Conservation (phyloP, 1,139 yeast genomes). For the Dujonia santamariae region DNA sequence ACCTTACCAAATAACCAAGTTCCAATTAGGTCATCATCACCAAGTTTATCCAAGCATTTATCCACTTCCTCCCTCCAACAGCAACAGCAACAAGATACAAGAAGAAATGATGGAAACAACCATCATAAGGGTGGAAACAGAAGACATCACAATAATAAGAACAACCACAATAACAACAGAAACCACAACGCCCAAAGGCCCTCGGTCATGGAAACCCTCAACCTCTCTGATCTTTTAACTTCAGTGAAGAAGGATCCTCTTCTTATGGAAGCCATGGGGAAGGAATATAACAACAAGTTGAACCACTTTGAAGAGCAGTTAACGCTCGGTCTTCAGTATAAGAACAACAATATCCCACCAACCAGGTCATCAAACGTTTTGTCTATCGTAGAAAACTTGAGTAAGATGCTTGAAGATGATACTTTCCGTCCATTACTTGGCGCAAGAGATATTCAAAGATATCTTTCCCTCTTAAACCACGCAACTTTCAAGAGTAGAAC, state of each 20-base stretch:
- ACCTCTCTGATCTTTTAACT: constrained; percentile 1
- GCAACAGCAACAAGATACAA: constrained; percentile 2
- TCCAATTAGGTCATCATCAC: neutral
- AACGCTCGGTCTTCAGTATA: constrained; percentile 18
- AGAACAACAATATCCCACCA: constrained; percentile 10
- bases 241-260: constrained; percentile 21
- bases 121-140: neutral
- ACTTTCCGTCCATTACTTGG: constrained; percentile 22
- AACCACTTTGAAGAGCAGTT: constrained; percentile 29
- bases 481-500: constrained; percentile 31
- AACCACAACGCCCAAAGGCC: constrained; percentile 3
- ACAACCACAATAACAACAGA: constrained; percentile 2
- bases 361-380: constrained; percentile 7
- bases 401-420: constrained; percentile 27
- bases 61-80: neutral
- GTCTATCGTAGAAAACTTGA: constrained; percentile 3
- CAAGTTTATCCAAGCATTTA: neutral
- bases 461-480: constrained; percentile 24
- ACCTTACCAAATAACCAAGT: constrained; percentile 1
- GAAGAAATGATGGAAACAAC: too few relatives aligned
- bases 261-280: constrained; percentile 17
- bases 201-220: constrained; percentile 5
- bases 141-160: neutral
- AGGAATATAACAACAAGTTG: constrained; percentile 21
- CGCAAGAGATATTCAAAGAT: constrained; percentile 25